phyloP scores from a whole-genome alignment of 148 eudicot genomes.

The Diospyros lotus region DNA sequence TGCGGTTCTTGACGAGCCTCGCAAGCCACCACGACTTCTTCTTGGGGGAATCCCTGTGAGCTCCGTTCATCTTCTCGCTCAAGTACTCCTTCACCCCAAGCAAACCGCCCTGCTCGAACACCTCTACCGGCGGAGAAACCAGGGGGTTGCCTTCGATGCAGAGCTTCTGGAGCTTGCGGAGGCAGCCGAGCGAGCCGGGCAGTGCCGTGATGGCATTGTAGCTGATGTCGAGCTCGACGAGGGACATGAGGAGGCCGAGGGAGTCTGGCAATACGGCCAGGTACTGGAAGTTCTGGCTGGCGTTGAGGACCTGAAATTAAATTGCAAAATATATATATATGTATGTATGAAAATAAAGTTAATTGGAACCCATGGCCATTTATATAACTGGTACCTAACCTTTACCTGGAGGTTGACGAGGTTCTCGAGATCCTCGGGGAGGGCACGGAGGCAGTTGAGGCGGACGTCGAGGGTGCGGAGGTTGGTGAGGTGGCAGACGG shows the following conservation, averaged over 20 bases:
- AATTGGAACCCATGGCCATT: too few relatives aligned
- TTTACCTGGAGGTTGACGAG: constrained; percentile 40
- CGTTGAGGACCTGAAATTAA: constrained; percentile 32
- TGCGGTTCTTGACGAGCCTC: constrained; percentile 39
- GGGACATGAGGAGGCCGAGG: constrained; percentile 65
- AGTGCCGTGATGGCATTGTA: constrained; percentile 48
- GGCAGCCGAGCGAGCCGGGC: constrained; percentile 62
- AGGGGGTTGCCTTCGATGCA: constrained; percentile 70
- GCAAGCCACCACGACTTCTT: constrained; percentile 64
- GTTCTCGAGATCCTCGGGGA: constrained; percentile 77
- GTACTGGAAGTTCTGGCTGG: constrained; percentile 75
- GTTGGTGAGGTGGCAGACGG: constrained; percentile 56
- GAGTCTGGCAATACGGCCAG: constrained; percentile 52
- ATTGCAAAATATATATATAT: too few relatives aligned
- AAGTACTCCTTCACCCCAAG: constrained; percentile 49
- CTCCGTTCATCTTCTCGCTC: constrained; percentile 50
- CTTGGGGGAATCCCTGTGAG: constrained; percentile 18
- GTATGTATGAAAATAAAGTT: too few relatives aligned
- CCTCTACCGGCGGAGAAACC: constrained; percentile 59
- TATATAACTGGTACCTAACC: too few relatives aligned
- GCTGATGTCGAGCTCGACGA: constrained; percentile 66
- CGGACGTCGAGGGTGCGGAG: constrained; percentile 58
- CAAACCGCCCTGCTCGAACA: constrained; percentile 48
- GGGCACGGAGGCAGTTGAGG: constrained; percentile 65
- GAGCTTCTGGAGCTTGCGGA: constrained; percentile 60